Percentiles rank a stretch among this genome's conserved stretches.
phyloP scores from a whole-genome alignment of 2,329 filamentous ascomycete genomes.

The Scedosporium apiospermum region DNA sequence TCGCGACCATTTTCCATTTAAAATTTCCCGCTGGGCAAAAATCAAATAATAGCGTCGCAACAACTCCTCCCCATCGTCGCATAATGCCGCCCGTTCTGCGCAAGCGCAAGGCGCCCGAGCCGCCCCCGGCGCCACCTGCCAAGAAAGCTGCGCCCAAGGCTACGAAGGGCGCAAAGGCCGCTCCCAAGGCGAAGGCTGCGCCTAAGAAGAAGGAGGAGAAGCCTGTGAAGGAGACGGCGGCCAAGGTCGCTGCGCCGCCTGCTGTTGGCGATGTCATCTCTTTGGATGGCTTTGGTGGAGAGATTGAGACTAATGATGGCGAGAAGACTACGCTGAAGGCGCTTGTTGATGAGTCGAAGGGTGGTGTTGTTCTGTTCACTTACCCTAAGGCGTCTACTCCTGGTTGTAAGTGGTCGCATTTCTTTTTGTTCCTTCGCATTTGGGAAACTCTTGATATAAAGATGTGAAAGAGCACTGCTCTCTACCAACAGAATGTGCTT shows the following conservation, averaged over 20 bases:
- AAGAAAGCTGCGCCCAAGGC: slow-evolving; percentile 12
- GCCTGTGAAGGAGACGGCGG: slow-evolving; percentile 21
- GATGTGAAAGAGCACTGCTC: not conserved
- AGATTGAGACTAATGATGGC: slow-evolving; percentile 80
- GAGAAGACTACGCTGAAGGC: slow-evolving; percentile 68
- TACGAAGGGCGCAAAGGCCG: slow-evolving; percentile 22
- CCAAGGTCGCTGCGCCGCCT: not conserved
- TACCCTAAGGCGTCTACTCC: slow-evolving; percentile 93
- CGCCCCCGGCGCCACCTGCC: slow-evolving; percentile 32
- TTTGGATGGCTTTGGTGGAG: slow-evolving; percentile 53
- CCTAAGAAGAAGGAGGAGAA: slow-evolving; percentile 21
- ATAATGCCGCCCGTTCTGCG: slow-evolving; percentile 49
- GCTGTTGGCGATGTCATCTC: slow-evolving; percentile 46
- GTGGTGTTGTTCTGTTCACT: slow-evolving; percentile 85
- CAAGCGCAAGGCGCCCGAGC: slow-evolving; percentile 50
- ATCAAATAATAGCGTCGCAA: not conserved
- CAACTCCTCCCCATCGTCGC: slow-evolving; percentile 7
- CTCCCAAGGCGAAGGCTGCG: slow-evolving; percentile 8
- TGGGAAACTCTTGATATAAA: not conserved
- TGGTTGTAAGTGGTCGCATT: slow-evolving; percentile 84
- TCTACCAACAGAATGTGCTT: too few relatives aligned
- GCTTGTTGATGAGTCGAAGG: slow-evolving; percentile 73
- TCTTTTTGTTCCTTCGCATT: slow-evolving; percentile 8
- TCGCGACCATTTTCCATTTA: not conserved
- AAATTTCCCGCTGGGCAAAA: not conserved